These are phyloP conservation scores for Tolypocladium capitatum DNA, from an alignment of 2,329 filamentous ascomycete genomes.

Conservation along the genomic window DNA sequence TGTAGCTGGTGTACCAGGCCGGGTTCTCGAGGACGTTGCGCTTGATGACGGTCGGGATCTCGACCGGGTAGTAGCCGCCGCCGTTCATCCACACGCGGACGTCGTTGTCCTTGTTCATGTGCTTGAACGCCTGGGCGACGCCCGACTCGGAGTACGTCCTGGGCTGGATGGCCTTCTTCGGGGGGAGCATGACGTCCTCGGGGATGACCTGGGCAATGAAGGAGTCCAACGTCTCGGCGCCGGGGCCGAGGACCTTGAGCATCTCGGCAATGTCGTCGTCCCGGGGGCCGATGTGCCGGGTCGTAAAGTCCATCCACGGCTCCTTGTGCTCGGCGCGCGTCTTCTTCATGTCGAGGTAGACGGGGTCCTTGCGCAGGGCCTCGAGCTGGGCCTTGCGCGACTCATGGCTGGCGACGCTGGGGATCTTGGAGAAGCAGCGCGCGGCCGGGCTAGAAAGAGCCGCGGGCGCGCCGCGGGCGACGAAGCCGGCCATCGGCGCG, in stretches of 20 bases:
- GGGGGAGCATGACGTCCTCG: conserved; percentile 48
- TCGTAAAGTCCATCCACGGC: conserved; percentile 41
- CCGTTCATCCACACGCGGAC: conserved; percentile 61
- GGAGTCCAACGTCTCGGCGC: conserved; percentile 59
- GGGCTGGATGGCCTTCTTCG: conserved; percentile 24
- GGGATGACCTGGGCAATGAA: conserved; percentile 81
- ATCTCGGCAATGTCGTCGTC: conserved; percentile 58
- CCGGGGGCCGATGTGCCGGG: conserved; percentile 78
- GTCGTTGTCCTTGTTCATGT: conserved; percentile 23
- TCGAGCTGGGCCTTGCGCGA: conserved; percentile 5
- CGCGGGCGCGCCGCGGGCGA: conserved; percentile 1
- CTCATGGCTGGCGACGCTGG: conserved; percentile 2
- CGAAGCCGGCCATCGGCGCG: conserved; percentile 2
- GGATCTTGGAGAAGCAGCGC: conserved; percentile 7
- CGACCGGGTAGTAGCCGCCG: conserved; percentile 76
- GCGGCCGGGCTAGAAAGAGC: neutral
- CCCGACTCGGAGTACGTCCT: conserved; percentile 36
- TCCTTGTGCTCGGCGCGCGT: conserved; percentile 7
- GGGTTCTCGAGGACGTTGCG: conserved; percentile 86
- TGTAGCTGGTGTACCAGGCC: conserved; percentile 96
- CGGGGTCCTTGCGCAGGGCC: conserved; percentile 8
- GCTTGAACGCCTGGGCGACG: conserved; percentile 17
- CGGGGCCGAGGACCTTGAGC: conserved; percentile 67
- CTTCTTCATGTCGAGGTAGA: conserved; percentile 11
- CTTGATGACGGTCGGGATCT: conserved; percentile 80